Evolutionary conservation across 495 filamentous ascomycete species (phyloP).

Genomic region (Podospora conica): DNA sequence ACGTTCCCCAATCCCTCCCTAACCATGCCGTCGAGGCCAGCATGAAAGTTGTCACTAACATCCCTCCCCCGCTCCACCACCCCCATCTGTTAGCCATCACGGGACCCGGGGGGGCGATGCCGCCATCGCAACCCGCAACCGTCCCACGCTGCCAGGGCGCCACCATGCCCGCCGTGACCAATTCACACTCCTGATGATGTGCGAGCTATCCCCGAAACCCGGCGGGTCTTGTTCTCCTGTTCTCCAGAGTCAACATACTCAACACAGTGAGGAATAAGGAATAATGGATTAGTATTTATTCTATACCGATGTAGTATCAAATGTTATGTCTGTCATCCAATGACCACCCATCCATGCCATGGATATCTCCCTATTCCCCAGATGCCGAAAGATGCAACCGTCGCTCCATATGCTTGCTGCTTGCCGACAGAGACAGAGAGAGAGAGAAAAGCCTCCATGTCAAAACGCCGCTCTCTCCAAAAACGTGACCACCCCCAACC

Average conservation of each 20-base stretch:
- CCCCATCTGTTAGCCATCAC: neutral
- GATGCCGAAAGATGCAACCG: neutral
- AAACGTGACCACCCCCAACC: neutral
- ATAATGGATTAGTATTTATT: neutral
- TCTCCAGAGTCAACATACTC: too few relatives aligned
- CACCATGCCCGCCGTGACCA: conserved; percentile 3
- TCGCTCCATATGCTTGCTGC: neutral
- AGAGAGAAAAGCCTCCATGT: neutral
- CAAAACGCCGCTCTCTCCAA: neutral
- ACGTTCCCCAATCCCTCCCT: neutral
- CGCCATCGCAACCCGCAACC: neutral
- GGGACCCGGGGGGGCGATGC: neutral
- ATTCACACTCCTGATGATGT: conserved; percentile 6
- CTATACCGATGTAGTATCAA: neutral
- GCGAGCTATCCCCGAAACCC: conserved; percentile 9
- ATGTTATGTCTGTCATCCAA: neutral
- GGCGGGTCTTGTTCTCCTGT: neutral
- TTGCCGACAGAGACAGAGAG: neutral
- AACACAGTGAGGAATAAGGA: too few relatives aligned
- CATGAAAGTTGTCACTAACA: conserved; percentile 1
- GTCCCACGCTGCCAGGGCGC: neutral
- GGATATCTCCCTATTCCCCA: neutral
- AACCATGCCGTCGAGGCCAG: neutral
- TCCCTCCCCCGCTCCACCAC: neutral
- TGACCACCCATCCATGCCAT: neutral